Conservation (phyloP, 352 stramenopile species). For the Phytophthora sp. region DNA sequence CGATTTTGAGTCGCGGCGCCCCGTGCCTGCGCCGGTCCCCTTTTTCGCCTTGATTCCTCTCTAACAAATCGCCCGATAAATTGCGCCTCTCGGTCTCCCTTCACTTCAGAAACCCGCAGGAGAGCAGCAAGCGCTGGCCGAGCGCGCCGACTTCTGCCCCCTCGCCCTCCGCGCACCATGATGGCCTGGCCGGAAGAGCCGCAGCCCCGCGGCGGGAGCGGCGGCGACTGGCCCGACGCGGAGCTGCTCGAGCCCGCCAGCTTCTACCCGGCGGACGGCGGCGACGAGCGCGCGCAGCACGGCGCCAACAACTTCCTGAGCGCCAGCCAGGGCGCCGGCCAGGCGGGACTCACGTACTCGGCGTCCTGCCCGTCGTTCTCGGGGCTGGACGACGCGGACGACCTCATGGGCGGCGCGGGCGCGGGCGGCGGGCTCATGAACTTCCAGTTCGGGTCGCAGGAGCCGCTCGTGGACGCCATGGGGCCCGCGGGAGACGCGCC, state of each 20-base stretch:
- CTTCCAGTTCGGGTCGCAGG: conserved; percentile 25
- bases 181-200: conserved; percentile 46
- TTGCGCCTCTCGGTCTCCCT: background rate
- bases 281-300: conserved; percentile 38
- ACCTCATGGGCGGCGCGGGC: conserved; percentile 49
- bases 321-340: conserved; percentile 7
- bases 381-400: conserved; percentile 59
- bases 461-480: conserved; percentile 31
- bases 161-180: conserved; percentile 15
- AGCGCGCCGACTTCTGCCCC: background rate
- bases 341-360: conserved; percentile 57
- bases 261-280: conserved; percentile 19
- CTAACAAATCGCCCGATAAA: conserved; percentile 16
- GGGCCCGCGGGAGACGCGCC: background rate
- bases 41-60: conserved; percentile 18
- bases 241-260: conserved; percentile 33
- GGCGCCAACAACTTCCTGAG: conserved; percentile 32
- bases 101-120: conserved; percentile 36
- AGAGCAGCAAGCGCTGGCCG: conserved; percentile 2
- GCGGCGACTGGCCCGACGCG: conserved; percentile 22
- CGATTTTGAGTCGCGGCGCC: background rate
- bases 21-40: background rate
- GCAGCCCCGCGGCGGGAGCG: conserved; percentile 3
- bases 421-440: conserved; percentile 32
- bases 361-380: conserved; percentile 81